Percentiles rank a stretch among this genome's conserved stretches.
Evolutionary conservation across 2,329 filamentous ascomycete genomes (phyloP).

Genomic region (Arthrobotrys entomopaga): DNA sequence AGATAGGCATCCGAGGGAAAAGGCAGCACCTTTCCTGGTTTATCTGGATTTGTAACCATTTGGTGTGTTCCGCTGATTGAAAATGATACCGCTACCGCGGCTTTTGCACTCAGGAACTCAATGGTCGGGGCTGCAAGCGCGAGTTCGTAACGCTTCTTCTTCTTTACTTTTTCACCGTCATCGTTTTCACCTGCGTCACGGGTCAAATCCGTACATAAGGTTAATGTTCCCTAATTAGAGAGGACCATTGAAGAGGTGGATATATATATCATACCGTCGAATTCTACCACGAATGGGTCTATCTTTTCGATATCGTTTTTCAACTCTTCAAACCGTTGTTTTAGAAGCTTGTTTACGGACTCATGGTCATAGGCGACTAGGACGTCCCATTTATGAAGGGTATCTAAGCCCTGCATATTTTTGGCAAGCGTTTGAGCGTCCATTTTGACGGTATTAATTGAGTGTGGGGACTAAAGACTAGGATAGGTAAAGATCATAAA

Average conservation of each 20-base stretch:
- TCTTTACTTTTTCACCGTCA: background rate
- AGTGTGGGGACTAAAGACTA: no score
- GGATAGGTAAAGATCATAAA: no score
- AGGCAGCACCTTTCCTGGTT: background rate
- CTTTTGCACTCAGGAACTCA: background rate
- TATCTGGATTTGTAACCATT: background rate
- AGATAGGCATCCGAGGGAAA: slow-evolving; percentile 1
- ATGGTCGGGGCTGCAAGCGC: background rate
- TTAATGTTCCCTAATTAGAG: background rate
- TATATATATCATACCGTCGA: background rate
- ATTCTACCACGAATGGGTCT: background rate
- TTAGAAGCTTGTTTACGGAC: no score
- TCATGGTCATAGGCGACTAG: no score
- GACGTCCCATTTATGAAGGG: no score
- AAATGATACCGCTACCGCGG: background rate
- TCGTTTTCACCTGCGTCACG: slow-evolving; percentile 1
- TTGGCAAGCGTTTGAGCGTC: no score
- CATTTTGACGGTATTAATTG: no score
- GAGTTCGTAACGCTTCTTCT: background rate
- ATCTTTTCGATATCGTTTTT: no score
- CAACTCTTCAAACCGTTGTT: no score
- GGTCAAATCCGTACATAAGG: background rate
- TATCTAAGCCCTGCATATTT: no score
- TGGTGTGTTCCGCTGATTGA: background rate
- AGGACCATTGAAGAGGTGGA: background rate